phyloP scores from a whole-genome alignment of 2,329 filamentous ascomycete species.

The Pseudogymnoascus sp. region DNA sequence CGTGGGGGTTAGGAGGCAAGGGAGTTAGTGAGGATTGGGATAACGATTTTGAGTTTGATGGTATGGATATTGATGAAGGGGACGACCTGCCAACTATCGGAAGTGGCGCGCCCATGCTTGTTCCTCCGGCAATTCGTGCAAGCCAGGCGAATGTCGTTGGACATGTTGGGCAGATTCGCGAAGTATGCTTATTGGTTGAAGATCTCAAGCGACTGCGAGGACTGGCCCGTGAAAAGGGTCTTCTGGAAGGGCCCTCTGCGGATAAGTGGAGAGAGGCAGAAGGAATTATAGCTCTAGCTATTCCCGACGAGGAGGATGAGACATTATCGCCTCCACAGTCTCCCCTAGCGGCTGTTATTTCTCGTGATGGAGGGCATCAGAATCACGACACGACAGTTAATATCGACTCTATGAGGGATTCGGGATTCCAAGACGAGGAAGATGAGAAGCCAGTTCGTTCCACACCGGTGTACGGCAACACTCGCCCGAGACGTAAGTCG shows the following conservation, averaged over 20 bases:
- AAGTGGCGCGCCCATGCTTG: conserved; percentile 47
- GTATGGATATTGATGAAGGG: conserved; percentile 29
- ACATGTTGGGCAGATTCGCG: conserved; percentile 74
- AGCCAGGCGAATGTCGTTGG: conserved; percentile 75
- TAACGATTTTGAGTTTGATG: conserved; percentile 71
- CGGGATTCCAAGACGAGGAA: conserved; percentile 33
- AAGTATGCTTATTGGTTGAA: conserved; percentile 73
- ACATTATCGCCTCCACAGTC: conserved; percentile 23
- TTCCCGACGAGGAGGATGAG: conserved; percentile 53
- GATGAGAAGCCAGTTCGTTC: conserved; percentile 40
- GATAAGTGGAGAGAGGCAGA: conserved; percentile 72
- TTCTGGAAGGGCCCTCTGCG: conserved; percentile 51
- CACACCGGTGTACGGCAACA: conserved; percentile 39
- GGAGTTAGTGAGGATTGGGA: conserved; percentile 82
- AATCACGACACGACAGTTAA: conserved; percentile 24
- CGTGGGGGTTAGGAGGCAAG: conserved; percentile 73
- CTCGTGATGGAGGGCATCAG: neutral
- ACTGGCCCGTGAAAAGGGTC: conserved; percentile 58
- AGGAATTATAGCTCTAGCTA: conserved; percentile 78
- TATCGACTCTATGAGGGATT: conserved; percentile 39
- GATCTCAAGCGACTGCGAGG: conserved; percentile 70
- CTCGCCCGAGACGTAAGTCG: conserved; percentile 43
- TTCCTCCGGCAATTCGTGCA: conserved; percentile 71
- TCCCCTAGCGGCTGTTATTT: conserved; percentile 14
- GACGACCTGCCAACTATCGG: conserved; percentile 33